Conservation (phyloP, 352 stramenopile species). For the Pythium monospermum region DNA sequence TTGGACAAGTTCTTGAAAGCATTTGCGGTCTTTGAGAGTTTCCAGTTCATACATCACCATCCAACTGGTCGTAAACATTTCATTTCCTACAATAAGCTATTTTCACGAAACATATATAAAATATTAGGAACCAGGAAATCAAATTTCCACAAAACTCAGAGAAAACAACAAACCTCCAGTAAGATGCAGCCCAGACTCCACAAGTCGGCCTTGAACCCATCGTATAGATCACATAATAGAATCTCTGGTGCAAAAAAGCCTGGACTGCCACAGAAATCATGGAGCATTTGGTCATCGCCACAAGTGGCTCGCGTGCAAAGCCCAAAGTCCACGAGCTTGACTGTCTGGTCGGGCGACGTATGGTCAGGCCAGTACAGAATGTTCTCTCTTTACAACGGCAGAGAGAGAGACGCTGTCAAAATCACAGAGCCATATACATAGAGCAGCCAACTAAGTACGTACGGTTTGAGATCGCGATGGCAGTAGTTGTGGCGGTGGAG, state of each 20-base stretch:
- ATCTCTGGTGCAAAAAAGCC: conserved; percentile 88
- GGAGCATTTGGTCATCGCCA: conserved; percentile 31
- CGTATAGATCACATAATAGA: conserved; percentile 53
- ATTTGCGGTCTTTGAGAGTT: conserved; percentile 51
- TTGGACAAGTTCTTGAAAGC: conserved; percentile 40
- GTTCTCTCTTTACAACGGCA: conserved; percentile 40
- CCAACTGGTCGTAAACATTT: conserved; percentile 78
- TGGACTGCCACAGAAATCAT: conserved; percentile 75
- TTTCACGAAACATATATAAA: no score
- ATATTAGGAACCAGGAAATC: no score
- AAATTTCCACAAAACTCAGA: no score
- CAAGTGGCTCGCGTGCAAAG: conserved; percentile 50
- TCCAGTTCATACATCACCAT: conserved; percentile 81
- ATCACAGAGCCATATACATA: no score
- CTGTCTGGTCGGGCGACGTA: conserved; percentile 15
- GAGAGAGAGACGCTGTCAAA: no score
- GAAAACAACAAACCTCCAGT: conserved; percentile 48
- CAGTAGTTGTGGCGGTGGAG: conserved; percentile 69
- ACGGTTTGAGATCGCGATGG: conserved; percentile 78
- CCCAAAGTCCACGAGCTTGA: conserved; percentile 84
- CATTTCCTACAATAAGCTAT: conserved; percentile 73
- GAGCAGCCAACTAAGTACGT: conserved; percentile 8
- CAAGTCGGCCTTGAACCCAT: conserved; percentile 71
- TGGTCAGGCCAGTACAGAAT: conserved; percentile 47
- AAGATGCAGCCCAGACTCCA: conserved; percentile 86